phyloP scores from a whole-genome alignment of 495 filamentous ascomycete species.

The Talaromyces thailandensis region DNA sequence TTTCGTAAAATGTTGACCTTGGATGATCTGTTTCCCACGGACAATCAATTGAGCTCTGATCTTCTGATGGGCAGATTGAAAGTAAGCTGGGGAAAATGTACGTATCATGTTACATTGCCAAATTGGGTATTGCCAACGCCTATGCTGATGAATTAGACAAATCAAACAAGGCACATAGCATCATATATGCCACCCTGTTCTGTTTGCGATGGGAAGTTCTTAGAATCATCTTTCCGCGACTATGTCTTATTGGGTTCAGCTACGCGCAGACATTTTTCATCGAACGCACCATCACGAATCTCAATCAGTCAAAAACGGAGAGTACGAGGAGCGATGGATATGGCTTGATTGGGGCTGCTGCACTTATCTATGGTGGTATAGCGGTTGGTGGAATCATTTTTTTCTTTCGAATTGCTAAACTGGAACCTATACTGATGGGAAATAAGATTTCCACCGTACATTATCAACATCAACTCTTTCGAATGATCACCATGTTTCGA shows the following conservation, averaged over 20 bases:
- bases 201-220: conserved; percentile 22
- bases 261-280: conserved; percentile 55
- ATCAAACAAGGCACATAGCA: neutral
- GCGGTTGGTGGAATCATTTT: conserved; percentile 25
- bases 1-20: conserved; percentile 25
- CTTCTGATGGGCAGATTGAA: neutral
- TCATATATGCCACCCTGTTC: conserved; percentile 10
- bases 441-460: conserved; percentile 29
- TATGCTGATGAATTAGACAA: neutral
- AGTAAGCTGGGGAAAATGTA: neutral
- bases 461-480: conserved; percentile 43
- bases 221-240: conserved; percentile 35
- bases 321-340: conserved; percentile 33
- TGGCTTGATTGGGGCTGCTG: conserved; percentile 47
- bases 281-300: conserved; percentile 30
- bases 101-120: conserved; percentile 9
- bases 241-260: conserved; percentile 42
- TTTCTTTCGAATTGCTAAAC: neutral
- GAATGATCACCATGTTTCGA: conserved; percentile 41
- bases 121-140: neutral
- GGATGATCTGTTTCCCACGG: conserved; percentile 22
- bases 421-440: neutral
- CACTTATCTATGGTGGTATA: conserved; percentile 46
- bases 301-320: conserved; percentile 13
- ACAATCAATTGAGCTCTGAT: neutral